A percentile compares a stretch with the other conserved stretches of the same genome.
phyloP scores from a whole-genome alignment of 805 yeast species.

The Teunomyces aglyptinius region DNA sequence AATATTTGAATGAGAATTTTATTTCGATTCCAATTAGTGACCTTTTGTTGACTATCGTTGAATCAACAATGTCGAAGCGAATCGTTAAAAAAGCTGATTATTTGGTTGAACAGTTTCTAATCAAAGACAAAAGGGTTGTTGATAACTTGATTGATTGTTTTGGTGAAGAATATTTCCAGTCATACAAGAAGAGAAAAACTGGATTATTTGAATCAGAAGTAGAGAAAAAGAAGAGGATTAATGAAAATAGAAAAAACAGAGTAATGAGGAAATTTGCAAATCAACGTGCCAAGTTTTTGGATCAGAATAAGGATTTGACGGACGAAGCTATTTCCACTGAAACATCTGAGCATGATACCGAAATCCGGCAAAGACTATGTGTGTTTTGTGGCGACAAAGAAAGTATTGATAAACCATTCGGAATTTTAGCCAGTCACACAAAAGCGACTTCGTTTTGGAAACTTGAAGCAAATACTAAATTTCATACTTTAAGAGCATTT shows the following conservation, averaged over 20 bases:
- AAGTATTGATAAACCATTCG: conserved; percentile 45
- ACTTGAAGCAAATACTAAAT: conserved; percentile 27
- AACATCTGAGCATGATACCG: conserved; percentile 1
- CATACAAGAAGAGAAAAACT: conserved; percentile 47
- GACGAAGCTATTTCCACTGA: conserved; percentile 6
- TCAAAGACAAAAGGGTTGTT: conserved; percentile 48
- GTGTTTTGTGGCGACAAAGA: conserved; percentile 25
- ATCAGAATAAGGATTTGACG: conserved; percentile 31
- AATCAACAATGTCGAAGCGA: conserved; percentile 48
- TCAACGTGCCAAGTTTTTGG: conserved; percentile 46
- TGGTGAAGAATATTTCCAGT: conserved; percentile 53
- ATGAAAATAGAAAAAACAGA: conserved; percentile 60
- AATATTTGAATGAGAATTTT: conserved; percentile 43
- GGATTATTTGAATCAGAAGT: conserved; percentile 48
- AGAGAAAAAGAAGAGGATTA: conserved; percentile 55
- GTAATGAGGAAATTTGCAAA: conserved; percentile 61
- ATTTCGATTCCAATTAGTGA: conserved; percentile 57
- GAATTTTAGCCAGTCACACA: conserved; percentile 53
- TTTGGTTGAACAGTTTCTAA: conserved; percentile 50
- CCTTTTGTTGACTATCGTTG: conserved; percentile 50
- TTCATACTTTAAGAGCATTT: conserved; percentile 19
- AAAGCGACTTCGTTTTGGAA: conserved; percentile 51
- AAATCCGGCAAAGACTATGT: conserved; percentile 13
- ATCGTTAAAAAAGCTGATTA: conserved; percentile 55
- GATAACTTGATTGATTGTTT: conserved; percentile 54